Base-by-base conservation (phyloP, 345 rosid species). In the Syzygium jambos region DNA sequence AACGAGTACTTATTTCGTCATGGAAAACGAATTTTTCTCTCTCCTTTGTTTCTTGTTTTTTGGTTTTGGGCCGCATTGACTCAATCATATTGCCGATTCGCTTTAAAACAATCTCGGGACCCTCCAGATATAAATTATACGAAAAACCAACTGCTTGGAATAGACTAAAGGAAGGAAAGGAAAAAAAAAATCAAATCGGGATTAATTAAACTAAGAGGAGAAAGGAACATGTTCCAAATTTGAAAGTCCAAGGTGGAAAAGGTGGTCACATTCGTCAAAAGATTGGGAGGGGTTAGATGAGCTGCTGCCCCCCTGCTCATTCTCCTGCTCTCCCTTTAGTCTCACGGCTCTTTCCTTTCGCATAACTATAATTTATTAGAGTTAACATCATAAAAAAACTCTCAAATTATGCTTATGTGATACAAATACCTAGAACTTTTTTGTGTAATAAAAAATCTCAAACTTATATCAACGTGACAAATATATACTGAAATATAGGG, bases 301-400 rank as follows among this genome's bases (percentile, higher is more conserved):
- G 88, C 88, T 87, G 88, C 85, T 34, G 65, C 38, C 78, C n/a
- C n/a, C n/a, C 85, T 87, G 73, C 77, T 25, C 85, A 55, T 78
- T 78, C 88, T 78, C 85, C 88, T 55, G 17, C 61, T 25, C 22
- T 55, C 51, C 27, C 65, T 85, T 38, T 11, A 68, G 25, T 17
- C 34, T 68, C 19, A 17, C 80, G 80, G 80, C 80, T 68, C 43
- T 17, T 68, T 34, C 80, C 19, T 68, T 68, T 68, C 80, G 17
- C 14, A 68, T 38, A 68, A 68, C 4, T 41, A 41, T 19, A 17
- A 17, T 7, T 17, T 68, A 41, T 19, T 9, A 68, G 13, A 68
- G 13, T 68, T 17, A 34, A 34, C 49, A 54, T 3, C 57, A 54
- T 54, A 34, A 4, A 17, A 54, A 19, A 54, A 41, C 43, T 3